phyloP scores from a whole-genome alignment of 2,329 filamentous ascomycete genomes.

The Helotiales sp. region DNA sequence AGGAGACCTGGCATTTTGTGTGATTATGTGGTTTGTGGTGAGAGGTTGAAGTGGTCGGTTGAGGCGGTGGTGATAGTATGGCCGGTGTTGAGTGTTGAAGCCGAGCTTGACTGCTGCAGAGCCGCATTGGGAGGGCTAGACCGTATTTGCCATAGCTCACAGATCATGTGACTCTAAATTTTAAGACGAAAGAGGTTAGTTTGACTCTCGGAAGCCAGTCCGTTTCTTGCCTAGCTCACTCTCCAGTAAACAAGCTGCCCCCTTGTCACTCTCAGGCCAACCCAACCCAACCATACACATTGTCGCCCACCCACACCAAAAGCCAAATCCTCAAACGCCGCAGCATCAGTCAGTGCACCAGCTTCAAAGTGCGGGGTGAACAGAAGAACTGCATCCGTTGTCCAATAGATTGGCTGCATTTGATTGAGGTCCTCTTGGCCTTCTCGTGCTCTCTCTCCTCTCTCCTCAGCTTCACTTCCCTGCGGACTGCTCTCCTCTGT shows the following conservation, averaged over 20 bases:
- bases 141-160: not conserved
- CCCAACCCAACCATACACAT: not conserved
- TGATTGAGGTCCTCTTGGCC: not conserved
- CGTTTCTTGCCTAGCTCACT: not conserved
- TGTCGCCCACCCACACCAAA: not conserved
- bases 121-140: slow-evolving; percentile 13
- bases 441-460: slow-evolving; percentile 16
- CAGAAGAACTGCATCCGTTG: not conserved
- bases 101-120: slow-evolving; percentile 19
- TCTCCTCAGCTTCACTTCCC: slow-evolving; percentile 22
- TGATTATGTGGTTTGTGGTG: slow-evolving; percentile 46
- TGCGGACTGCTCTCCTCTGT: slow-evolving; percentile 12
- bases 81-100: slow-evolving; percentile 25
- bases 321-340: not conserved
- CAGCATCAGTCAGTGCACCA: not conserved
- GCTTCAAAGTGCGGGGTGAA: slow-evolving; percentile 32
- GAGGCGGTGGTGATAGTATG: slow-evolving; percentile 21
- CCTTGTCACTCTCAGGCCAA: not conserved
- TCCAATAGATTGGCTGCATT: slow-evolving; percentile 13
- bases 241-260: slow-evolving; percentile 5
- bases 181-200: not conserved
- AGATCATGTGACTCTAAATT: not conserved
- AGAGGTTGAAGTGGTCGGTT: slow-evolving; percentile 33
- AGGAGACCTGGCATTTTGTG: slow-evolving; percentile 73
- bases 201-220: not conserved